Base-by-base conservation (phyloP, 2,329 filamentous ascomycete genomes). In the Xenoacremonium recifei region DNA sequence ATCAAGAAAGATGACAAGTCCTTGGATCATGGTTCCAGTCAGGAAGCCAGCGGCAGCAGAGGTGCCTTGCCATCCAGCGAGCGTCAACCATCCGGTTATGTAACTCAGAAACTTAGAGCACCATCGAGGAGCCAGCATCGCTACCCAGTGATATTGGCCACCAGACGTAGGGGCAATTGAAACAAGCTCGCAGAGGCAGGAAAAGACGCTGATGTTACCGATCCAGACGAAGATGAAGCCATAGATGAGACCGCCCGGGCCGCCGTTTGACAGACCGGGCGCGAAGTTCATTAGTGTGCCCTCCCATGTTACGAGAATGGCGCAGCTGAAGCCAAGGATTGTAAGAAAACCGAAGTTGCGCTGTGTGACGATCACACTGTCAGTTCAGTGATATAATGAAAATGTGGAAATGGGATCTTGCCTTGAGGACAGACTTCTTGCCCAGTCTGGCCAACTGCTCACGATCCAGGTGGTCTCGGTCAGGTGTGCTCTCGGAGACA, bases 211-310 rank as follows among this genome's bases (percentile, higher is more conserved):
- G 7, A 55, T 50, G 1, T 70, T 77, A 1, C 69, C 71, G 15
- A 62, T 52, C 71, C 72, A 77, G 15, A 73, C 70, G 35, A 77
- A 69, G 21, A 78, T 65, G 58, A 71, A 79, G 35, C 73, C 72
- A 48, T 75, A 77, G 9, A 77, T 55, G 6, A 75, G 59, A 4
- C 75, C 73, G 2, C 45, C 53, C 2, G 53, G 48, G 3, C 56
- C 56, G 3, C 55, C 55, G 15, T 58, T 58, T 4, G 42, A 43
- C 15, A 58, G 42, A 15, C 55, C 55, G 2, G 53, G 48, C 1
- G 55, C 50, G 16, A 58, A 57, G 40, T 54, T 51, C 54, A 59
- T 51, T 2, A 58, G 45, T 2, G 55, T 51, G 25, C 55, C 55
- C 20, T 58, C 55, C 55, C 55, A 58, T 17, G 55, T 58, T 7